Percentiles rank a stretch among this genome's conserved stretches.
Evolutionary conservation across 352 stramenopile genomes (phyloP).

Genomic region (Phytopythium ostracodes): DNA sequence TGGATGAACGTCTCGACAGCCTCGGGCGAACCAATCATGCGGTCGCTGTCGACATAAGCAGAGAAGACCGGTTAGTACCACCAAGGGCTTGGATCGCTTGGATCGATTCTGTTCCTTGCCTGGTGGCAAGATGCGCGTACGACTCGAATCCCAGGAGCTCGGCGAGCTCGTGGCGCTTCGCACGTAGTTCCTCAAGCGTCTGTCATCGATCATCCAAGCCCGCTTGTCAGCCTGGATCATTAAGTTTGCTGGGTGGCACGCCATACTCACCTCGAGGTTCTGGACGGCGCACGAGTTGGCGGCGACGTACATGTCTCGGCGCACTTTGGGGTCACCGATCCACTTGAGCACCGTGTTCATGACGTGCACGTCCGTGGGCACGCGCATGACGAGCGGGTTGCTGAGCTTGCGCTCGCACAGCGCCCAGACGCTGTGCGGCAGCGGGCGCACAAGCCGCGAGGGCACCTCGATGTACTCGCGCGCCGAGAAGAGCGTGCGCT

Average conservation of each 20-base stretch:
- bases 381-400: conserved; percentile 49
- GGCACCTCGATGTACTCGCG: conserved; percentile 65
- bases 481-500: conserved; percentile 73
- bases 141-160: conserved; percentile 85
- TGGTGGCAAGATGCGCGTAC: conserved; percentile 89
- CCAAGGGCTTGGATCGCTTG: not conserved
- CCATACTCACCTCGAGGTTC: conserved; percentile 40
- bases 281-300: conserved; percentile 80
- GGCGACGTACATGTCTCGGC: conserved; percentile 90
- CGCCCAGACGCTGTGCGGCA: conserved; percentile 57
- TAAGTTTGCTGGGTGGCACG: too few species aligned
- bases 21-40: conserved; percentile 82
- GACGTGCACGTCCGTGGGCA: conserved; percentile 85
- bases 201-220: conserved; percentile 7
- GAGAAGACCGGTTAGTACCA: not conserved
- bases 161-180: conserved; percentile 87
- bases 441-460: conserved; percentile 38
- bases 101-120: conserved; percentile 35
- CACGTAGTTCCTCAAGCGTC: conserved; percentile 86
- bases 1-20: conserved; percentile 63
- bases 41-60: conserved; percentile 35
- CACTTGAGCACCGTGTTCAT: conserved; percentile 92
- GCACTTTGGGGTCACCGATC: conserved; percentile 64
- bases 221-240: not conserved
- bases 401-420: conserved; percentile 66